Base-by-base conservation (phyloP, 768 basidiomycete species). In the Gymnopilus dilepis region DNA sequence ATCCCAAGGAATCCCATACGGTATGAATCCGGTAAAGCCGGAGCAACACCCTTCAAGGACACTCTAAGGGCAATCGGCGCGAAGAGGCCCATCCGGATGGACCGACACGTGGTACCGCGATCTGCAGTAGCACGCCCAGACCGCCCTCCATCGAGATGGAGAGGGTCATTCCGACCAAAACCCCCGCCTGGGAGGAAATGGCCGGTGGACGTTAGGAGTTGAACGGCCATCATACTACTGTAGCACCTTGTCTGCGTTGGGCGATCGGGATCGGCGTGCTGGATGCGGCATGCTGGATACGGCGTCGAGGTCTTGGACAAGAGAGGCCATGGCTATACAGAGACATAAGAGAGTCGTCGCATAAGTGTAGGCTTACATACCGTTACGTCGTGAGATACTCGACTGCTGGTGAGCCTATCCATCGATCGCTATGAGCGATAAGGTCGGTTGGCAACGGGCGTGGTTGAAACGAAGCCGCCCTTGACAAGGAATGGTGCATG, bases 161-260 rank as follows among this genome's bases (percentile, higher is more conserved):
- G 40, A 17, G 40, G 17, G 19, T 17, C 40, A n/a, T 41, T n/a
- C 47, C 3, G 28, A 9, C 47, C 28, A 31, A 30, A 31, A 19
- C 47, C 47, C 47, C 47, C 15, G 28, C 47, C 9, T 13, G 47
- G 47, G 47, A 50, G 28, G 3, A 26, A 7, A 4, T 17, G 28
- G 28, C 15, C 15, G 30, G 28, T 31, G 47, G 47, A 50, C 30
- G 47, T 50, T 17, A 50, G 17, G 28, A 31, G 47, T 31, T 50
- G 28, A 50, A 50, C 47, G 47, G 47, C 47, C 47, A 30, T 50
- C 47, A 50, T 50, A 17, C 28, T 50, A 50, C 47, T 50, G 47
- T 22, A 50, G 47, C 30, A 17, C 30, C 47, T 31, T 28, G 28
- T 50, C 47, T 17, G 21, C 28, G 21, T 47, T 50, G 47, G 17